A percentile compares a stretch with the other conserved stretches of the same genome.
Conservation (phyloP, 176 grass and related monocot species). For the Cenchrus americanus region DNA sequence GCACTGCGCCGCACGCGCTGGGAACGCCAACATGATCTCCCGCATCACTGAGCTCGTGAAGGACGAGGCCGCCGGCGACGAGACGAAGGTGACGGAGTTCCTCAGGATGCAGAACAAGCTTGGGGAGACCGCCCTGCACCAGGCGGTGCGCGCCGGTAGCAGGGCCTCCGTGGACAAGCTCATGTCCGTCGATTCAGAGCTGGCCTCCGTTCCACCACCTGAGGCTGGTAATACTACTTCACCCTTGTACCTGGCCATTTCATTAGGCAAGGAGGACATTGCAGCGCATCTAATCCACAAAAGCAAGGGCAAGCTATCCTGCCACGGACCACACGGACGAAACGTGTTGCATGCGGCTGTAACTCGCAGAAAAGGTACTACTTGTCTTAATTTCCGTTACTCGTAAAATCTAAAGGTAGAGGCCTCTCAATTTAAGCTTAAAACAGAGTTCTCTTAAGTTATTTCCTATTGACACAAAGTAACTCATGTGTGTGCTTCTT, state of each 20-base stretch:
- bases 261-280: not conserved
- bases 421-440: too few relatives aligned
- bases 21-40: not conserved
- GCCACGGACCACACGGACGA: not conserved
- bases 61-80: too few relatives aligned
- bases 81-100: not conserved
- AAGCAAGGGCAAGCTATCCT: not conserved
- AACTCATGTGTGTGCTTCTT: too few relatives aligned
- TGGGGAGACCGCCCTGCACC: constrained; percentile 20
- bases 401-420: too few relatives aligned
- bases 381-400: too few relatives aligned
- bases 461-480: too few relatives aligned
- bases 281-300: not conserved
- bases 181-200: not conserved
- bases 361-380: not conserved
- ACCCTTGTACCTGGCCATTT: constrained; percentile 10
- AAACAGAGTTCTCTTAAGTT: too few relatives aligned
- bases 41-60: not conserved
- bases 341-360: constrained; percentile 5
- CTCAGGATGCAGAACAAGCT: not conserved
- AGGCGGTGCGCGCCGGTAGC: not conserved
- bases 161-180: not conserved
- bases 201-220: too few relatives aligned
- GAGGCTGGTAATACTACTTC: not conserved
- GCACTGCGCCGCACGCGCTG: not conserved